A percentile compares a stretch with the other conserved stretches of the same genome.
Evolutionary conservation across 768 basidiomycete genomes (phyloP).

Genomic region (Myochromella boudieri): DNA sequence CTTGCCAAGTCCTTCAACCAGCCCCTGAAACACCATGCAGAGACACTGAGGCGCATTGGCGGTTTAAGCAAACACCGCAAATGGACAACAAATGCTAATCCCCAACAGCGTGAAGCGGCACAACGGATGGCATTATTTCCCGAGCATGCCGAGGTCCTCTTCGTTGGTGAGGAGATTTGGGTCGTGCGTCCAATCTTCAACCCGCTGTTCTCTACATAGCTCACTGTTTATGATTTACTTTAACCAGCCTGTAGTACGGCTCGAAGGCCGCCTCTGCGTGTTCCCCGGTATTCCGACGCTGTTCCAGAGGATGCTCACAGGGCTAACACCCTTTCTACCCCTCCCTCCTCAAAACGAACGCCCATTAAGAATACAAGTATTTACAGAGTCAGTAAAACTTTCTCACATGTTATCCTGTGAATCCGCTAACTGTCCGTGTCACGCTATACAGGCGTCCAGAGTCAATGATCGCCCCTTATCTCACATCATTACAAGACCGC

Average conservation of each 20-base stretch:
- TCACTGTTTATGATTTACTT: constrained; percentile 1
- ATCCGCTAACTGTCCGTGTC: constrained; percentile 5
- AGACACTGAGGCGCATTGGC: constrained; percentile 75
- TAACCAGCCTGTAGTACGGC: constrained; percentile 76
- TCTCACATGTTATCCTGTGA: not conserved
- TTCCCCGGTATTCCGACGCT: constrained; percentile 89
- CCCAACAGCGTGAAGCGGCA: constrained; percentile 74
- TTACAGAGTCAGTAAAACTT: constrained; percentile 61
- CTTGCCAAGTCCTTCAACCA: constrained; percentile 84
- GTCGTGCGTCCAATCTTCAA: constrained; percentile 53
- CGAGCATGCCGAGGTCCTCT: constrained; percentile 72
- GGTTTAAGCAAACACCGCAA: constrained; percentile 56
- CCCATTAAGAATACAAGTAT: constrained; percentile 79
- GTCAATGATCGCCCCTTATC: constrained; percentile 80
- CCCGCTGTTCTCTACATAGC: not conserved
- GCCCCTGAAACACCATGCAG: constrained; percentile 67
- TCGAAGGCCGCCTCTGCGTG: constrained; percentile 84
- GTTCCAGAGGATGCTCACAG: constrained; percentile 80
- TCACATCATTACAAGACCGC: constrained; percentile 74
- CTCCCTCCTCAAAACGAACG: constrained; percentile 75
- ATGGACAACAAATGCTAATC: constrained; percentile 60
- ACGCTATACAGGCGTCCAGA: constrained; percentile 57
- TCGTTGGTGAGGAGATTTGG: constrained; percentile 80
- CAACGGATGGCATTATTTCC: constrained; percentile 93
- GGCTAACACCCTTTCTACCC: constrained; percentile 70